Percentiles rank a stretch among this genome's conserved stretches.
These are phyloP conservation scores for Erucastrum elatum DNA, from an alignment of 345 rosid species.

Conservation along the genomic window DNA sequence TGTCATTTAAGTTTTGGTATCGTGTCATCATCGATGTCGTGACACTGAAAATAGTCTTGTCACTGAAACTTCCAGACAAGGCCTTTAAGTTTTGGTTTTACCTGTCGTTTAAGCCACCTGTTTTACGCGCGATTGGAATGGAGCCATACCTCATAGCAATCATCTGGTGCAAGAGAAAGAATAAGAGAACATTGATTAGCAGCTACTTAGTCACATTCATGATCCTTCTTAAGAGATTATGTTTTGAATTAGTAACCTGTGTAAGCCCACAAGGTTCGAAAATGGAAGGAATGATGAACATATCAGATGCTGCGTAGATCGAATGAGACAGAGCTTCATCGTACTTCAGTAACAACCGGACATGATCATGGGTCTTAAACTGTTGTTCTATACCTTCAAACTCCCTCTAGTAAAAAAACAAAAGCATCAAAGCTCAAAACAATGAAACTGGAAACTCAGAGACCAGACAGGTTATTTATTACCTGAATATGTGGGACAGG, in stretches of 20 bases:
- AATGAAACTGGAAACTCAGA: background rate
- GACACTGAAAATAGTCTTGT: too few relatives aligned
- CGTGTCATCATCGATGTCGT: too few relatives aligned
- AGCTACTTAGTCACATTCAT: background rate
- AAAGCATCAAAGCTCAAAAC: constrained; percentile 11
- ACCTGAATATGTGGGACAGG: constrained; percentile 96
- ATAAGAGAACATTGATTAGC: constrained; percentile 4
- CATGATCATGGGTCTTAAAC: constrained; percentile 64
- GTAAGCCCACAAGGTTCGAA: constrained; percentile 99
- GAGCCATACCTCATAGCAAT: constrained; percentile 94
- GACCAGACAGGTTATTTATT: background rate
- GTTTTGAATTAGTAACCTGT: constrained; percentile 55
- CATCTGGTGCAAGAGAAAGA: constrained; percentile 57
- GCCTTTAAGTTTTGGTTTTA: constrained; percentile 31
- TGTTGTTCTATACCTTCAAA: constrained; percentile 83
- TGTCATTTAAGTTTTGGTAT: too few relatives aligned
- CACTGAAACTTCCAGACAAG: background rate
- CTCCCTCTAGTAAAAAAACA: constrained; percentile 58
- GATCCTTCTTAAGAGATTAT: background rate
- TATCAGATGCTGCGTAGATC: constrained; percentile 86
- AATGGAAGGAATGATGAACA: constrained; percentile 91
- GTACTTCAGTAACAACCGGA: constrained; percentile 74
- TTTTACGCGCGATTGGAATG: constrained; percentile 80
- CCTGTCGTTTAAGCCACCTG: constrained; percentile 97
- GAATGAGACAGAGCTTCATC: constrained; percentile 87